Conservation (phyloP, 208 protist genomes). For the Leishmania turanica region DNA sequence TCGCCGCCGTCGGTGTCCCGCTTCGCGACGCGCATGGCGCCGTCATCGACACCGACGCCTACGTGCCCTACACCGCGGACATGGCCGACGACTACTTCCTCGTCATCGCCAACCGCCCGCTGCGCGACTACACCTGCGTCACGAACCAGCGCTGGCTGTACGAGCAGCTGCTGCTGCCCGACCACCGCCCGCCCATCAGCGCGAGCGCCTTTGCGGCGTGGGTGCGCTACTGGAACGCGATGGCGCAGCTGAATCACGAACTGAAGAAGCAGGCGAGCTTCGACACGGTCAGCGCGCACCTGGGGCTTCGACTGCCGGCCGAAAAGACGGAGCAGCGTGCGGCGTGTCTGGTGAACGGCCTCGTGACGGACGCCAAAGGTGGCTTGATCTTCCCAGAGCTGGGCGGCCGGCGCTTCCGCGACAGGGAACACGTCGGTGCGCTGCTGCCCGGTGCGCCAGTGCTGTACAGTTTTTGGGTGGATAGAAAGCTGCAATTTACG, state of each 20-base stretch:
- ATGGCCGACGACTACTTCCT: slow-evolving; percentile 19
- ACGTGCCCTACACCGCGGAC: slow-evolving; percentile 25
- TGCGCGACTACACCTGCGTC: slow-evolving; percentile 26
- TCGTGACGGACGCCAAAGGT: slow-evolving; percentile 19
- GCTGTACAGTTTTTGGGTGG: slow-evolving; percentile 5
- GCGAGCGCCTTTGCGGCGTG: slow-evolving; percentile 22
- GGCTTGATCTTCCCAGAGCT: slow-evolving; percentile 25
- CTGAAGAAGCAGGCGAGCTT: neutral
- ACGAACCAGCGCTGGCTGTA: slow-evolving; percentile 28
- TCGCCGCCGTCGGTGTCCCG: slow-evolving; percentile 11
- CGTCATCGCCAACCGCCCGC: slow-evolving; percentile 23
- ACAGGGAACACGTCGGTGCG: slow-evolving; percentile 4
- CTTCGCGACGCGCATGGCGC: slow-evolving; percentile 11
- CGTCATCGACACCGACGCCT: slow-evolving; percentile 14
- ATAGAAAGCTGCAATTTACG: neutral
- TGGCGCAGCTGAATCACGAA: slow-evolving; percentile 16
- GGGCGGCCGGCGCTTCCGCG: slow-evolving; percentile 11
- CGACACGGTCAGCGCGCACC: slow-evolving; percentile 23
- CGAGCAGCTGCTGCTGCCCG: slow-evolving; percentile 11
- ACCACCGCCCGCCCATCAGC: slow-evolving; percentile 8
- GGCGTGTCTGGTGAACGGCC: slow-evolving; percentile 27
- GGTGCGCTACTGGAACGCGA: slow-evolving; percentile 30
- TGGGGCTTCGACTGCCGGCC: slow-evolving; percentile 17
- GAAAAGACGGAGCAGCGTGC: neutral
- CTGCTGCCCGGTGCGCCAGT: slow-evolving; percentile 19